These are phyloP conservation scores for Mycena sanguinolenta DNA, from an alignment of 768 basidiomycete species.

Conservation along the genomic window DNA sequence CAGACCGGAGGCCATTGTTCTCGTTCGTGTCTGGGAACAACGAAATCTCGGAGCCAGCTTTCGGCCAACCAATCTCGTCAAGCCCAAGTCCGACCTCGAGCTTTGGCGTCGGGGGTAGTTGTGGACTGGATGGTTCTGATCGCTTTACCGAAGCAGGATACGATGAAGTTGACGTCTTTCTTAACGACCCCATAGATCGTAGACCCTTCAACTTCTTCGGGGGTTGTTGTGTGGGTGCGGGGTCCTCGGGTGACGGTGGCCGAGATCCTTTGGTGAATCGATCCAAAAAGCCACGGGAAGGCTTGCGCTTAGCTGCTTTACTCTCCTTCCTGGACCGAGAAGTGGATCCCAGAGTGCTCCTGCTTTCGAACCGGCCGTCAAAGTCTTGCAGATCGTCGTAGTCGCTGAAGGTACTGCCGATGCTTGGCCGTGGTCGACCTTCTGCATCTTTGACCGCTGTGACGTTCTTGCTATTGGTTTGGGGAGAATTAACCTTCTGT, in stretches of 20 bases:
- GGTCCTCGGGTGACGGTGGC: conserved; percentile 60
- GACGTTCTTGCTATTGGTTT: conserved; percentile 42
- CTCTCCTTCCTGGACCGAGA: conserved; percentile 49
- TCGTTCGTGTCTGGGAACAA: conserved; percentile 44
- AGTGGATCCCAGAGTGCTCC: conserved; percentile 73
- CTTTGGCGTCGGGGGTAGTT: conserved; percentile 64
- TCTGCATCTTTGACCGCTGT: conserved; percentile 48
- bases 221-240: conserved; percentile 40
- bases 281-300: conserved; percentile 77
- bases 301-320: conserved; percentile 64
- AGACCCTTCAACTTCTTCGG: conserved; percentile 77
- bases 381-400: conserved; percentile 92
- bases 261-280: conserved; percentile 66
- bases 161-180: conserved; percentile 59
- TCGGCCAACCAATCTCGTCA: conserved; percentile 67
- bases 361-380: conserved; percentile 87
- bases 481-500: conserved; percentile 44
- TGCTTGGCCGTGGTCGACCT: conserved; percentile 71
- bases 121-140: conserved; percentile 62
- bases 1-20: conserved; percentile 45
- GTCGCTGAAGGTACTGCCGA: conserved; percentile 82
- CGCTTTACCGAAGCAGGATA: conserved; percentile 48
- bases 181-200: conserved; percentile 86
- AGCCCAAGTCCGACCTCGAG: conserved; percentile 72
- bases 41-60: conserved; percentile 41